Evolutionary conservation across 768 basidiomycete genomes (phyloP), one percentile per base, ranked within the genome.

Genomic region (Lanmaoa rubissima): DNA sequence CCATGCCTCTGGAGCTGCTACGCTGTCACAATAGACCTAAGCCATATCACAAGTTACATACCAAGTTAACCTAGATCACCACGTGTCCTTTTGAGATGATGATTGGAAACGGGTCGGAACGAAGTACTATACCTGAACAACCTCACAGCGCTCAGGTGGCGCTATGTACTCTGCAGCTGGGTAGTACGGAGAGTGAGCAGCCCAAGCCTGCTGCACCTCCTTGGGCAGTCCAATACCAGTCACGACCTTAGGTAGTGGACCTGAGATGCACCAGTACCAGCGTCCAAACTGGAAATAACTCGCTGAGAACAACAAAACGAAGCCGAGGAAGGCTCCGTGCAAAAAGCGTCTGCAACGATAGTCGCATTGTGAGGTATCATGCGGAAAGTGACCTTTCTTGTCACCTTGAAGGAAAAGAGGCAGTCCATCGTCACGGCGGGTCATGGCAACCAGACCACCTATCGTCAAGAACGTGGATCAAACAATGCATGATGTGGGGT

Each of bases 1-100:
- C 90, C 91, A 64, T 94, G 92, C 12, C 92, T 78, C 71, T 92
- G 87, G 10, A 94, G 74, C 90, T 92, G 31, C 16, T 35, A 32
- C 24, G 12, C 19, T 7, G 53, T 70, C 36, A 57, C 11, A 21
- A 53, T n/a, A 36, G 38, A 17, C n/a, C 21, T n/a, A 19, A n/a
- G 11, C 17, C n/a, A 17, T 5, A 7, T 3, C 13, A 26, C 32
- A n/a, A 4, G 14, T 19, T 12, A 55, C 72, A n/a, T 54, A 72
- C 70, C 59, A 72, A 52, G 53, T 73, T 65, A 11, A 70, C 70
- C 70, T 71, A 40, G 16, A 44, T 42, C 4, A 26, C 16, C 12
- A 8, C 0, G 40, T 31, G 16, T n/a, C 10, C 1, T 13, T 26
- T 8, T 36, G 12, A 61, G 49, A 54, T 43, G 13, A 1, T 17